Percentiles rank a stretch among this genome's conserved stretches.
Conservation (phyloP, 2,329 filamentous ascomycete genomes). For the Ceratocystis eucalypticola region DNA sequence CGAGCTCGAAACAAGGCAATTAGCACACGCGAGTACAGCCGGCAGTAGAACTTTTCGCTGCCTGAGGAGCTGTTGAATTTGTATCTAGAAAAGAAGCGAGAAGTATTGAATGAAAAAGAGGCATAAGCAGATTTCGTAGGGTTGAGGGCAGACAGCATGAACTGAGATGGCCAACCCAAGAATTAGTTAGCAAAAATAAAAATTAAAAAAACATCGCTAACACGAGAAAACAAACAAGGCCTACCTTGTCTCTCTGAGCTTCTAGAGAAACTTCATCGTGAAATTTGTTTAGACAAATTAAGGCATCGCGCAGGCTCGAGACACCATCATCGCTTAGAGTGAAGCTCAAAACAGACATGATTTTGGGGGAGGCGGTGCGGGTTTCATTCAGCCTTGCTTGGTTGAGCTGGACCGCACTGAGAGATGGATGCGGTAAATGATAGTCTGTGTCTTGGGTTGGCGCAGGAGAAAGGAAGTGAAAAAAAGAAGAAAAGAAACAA, state of each 20-base stretch:
- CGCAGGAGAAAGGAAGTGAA: background rate
- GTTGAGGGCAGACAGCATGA: slow-evolving; percentile 62
- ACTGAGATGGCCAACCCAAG: slow-evolving; percentile 31
- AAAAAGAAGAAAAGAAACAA: background rate
- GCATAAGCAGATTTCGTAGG: slow-evolving; percentile 70
- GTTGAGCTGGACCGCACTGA: background rate
- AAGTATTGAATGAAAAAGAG: slow-evolving; percentile 53
- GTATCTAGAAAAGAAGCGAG: slow-evolving; percentile 60
- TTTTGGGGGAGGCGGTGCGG: background rate
- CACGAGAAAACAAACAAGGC: slow-evolving; percentile 20
- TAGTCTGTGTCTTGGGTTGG: background rate
- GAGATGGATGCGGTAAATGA: background rate
- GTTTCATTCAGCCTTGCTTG: background rate
- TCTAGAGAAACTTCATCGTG: slow-evolving; percentile 67
- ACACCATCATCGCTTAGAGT: slow-evolving; percentile 62
- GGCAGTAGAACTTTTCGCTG: slow-evolving; percentile 52
- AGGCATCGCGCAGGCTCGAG: slow-evolving; percentile 54
- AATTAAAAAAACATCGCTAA: background rate
- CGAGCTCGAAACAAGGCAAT: slow-evolving; percentile 63
- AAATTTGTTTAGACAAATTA: slow-evolving; percentile 65
- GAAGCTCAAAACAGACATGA: slow-evolving; percentile 55
- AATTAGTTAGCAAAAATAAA: slow-evolving; percentile 38
- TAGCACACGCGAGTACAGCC: slow-evolving; percentile 44
- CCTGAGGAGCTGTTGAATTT: slow-evolving; percentile 45
- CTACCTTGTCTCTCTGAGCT: slow-evolving; percentile 52